phyloP scores from a whole-genome alignment of 2,329 filamentous ascomycete genomes.

The Trichoderma lentiforme region DNA sequence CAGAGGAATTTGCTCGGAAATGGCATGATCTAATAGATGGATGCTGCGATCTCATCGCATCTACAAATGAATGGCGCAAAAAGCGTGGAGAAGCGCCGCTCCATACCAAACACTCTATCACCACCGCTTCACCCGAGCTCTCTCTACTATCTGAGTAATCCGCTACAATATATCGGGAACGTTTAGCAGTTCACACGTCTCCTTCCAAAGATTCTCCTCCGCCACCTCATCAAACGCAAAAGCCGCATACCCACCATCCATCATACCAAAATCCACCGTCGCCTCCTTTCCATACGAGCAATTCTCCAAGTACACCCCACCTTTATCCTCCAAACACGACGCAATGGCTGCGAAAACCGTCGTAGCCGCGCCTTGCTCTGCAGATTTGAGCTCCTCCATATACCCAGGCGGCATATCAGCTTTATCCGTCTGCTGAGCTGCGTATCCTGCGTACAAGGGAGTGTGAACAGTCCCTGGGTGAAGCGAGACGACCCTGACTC shows the following conservation, averaged over 20 bases:
- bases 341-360: not conserved
- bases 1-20: not conserved
- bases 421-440: not conserved
- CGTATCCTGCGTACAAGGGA: not conserved
- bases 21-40: not conserved
- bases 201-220: not conserved
- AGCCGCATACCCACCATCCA: not conserved
- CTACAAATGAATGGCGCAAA: not conserved
- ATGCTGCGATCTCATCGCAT: not conserved
- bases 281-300: not conserved
- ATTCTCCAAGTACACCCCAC: not conserved
- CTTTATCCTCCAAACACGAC: not conserved
- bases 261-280: not conserved
- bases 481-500: not conserved
- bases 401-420: not conserved
- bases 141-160: not conserved
- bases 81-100: not conserved
- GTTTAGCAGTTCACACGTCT: not conserved
- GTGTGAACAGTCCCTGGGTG: not conserved
- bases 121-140: rapidly evolving
- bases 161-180: not conserved
- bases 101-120: not conserved
- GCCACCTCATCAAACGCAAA: not conserved
- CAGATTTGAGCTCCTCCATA: not conserved
- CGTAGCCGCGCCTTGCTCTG: not conserved